Conservation (phyloP, 805 yeast genomes). For the Kuraishia ogatae region DNA sequence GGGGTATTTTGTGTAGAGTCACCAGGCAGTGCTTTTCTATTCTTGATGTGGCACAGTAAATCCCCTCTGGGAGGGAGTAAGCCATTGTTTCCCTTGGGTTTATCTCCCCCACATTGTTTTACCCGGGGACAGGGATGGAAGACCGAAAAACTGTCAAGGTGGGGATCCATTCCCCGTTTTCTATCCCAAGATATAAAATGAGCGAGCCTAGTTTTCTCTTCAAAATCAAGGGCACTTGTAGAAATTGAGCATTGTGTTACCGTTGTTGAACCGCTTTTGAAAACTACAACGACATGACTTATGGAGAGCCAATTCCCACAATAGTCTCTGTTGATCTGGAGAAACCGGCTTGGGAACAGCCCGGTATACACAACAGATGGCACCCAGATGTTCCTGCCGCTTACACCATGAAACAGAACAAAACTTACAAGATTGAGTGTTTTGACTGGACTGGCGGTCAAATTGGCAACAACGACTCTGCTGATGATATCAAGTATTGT, state of each 20-base stretch:
- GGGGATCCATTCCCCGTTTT: background rate
- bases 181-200: background rate
- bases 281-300: background rate
- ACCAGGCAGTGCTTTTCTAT: background rate
- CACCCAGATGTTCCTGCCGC: slow-evolving; percentile 41
- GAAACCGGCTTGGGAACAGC: slow-evolving; percentile 37
- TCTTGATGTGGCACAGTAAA: background rate
- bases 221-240: background rate
- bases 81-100: background rate
- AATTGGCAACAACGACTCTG: slow-evolving; percentile 34
- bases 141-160: background rate
- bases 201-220: background rate
- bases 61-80: background rate
- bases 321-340: slow-evolving; percentile 31
- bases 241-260: no score
- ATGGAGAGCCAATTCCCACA: slow-evolving; percentile 15
- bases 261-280: background rate
- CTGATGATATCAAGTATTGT: slow-evolving; percentile 37
- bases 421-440: slow-evolving; percentile 38
- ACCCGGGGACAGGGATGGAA: background rate
- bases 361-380: slow-evolving; percentile 43
- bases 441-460: slow-evolving; percentile 50
- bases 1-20: background rate
- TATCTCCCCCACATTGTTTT: background rate
- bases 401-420: slow-evolving; percentile 30